phyloP scores from a whole-genome alignment of 495 filamentous ascomycete genomes.

The Pyrenopolyporus hunteri region DNA sequence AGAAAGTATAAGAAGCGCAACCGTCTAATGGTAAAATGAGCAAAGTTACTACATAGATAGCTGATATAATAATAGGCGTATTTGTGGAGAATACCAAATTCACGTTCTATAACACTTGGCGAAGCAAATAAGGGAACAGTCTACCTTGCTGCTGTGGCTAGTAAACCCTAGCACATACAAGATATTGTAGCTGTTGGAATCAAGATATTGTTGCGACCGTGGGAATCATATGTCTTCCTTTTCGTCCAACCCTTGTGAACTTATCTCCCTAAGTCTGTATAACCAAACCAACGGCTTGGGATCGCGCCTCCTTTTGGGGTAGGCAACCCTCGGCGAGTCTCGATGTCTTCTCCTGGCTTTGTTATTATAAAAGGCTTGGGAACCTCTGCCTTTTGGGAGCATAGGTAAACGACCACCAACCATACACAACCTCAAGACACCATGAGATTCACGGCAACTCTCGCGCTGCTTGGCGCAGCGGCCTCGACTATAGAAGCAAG shows the following conservation, averaged over 20 bases:
- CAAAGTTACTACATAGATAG: too few species aligned
- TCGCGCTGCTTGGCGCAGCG: conserved; percentile 9
- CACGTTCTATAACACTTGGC: too few species aligned
- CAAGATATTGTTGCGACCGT: not conserved
- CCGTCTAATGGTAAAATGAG: too few species aligned
- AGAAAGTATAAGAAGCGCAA: too few species aligned
- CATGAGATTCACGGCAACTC: conserved; percentile 10
- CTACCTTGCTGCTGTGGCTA: too few species aligned
- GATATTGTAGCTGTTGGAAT: not conserved
- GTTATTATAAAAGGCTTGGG: not conserved
- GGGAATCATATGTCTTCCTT: not conserved
- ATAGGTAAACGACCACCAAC: not conserved
- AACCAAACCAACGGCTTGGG: too few species aligned
- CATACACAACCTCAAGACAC: conserved; percentile 1
- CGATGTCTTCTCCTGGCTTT: not conserved
- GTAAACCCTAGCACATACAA: too few species aligned
- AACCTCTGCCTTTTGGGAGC: not conserved
- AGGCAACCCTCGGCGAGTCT: not conserved
- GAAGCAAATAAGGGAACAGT: too few species aligned
- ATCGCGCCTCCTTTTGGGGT: not conserved
- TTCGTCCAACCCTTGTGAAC: not conserved
- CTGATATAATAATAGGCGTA: too few species aligned
- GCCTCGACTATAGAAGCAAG: not conserved
- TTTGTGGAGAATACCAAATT: too few species aligned
- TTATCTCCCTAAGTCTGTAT: not conserved